A percentile compares a stretch with the other conserved stretches of the same genome.
These are phyloP conservation scores for Melanopsichium pennsylvanicum DNA, from an alignment of 1,284 basidiomycete genomes.

Conservation along the genomic window DNA sequence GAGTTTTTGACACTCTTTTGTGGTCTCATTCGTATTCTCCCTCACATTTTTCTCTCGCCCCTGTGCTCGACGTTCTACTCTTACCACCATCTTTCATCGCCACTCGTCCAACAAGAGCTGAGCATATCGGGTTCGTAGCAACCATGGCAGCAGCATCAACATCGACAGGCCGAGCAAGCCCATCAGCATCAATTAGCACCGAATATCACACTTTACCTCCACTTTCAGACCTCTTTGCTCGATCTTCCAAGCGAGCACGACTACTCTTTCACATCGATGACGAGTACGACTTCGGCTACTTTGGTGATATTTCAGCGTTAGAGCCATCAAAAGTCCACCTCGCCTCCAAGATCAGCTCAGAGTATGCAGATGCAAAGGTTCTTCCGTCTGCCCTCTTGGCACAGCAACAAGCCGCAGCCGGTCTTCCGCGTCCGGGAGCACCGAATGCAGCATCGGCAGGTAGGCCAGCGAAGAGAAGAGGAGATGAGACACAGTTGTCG, in stretches of 20 bases:
- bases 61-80: no score
- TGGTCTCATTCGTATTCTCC: no score
- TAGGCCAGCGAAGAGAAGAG: conserved; percentile 13
- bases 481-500: conserved; percentile 21
- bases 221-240: conserved; percentile 38
- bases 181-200: conserved; percentile 5
- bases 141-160: conserved; percentile 12
- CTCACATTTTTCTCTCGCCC: no score
- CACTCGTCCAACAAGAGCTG: neutral
- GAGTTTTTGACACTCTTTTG: no score
- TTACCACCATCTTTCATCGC: neutral
- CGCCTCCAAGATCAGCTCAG: conserved; percentile 77
- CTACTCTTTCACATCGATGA: conserved; percentile 38
- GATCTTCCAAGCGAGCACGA: conserved; percentile 40
- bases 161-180: conserved; percentile 13
- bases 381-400: conserved; percentile 82
- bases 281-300: conserved; percentile 39
- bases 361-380: conserved; percentile 85
- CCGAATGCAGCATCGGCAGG: conserved; percentile 3
- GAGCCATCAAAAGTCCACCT: conserved; percentile 67
- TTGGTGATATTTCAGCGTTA: conserved; percentile 23
- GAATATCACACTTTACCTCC: conserved; percentile 27
- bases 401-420: conserved; percentile 83
- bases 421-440: conserved; percentile 61
- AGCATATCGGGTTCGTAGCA: neutral